Evolutionary conservation across 2,329 filamentous ascomycete species (phyloP).

Genomic region (Chaetomiaceae sp.): DNA sequence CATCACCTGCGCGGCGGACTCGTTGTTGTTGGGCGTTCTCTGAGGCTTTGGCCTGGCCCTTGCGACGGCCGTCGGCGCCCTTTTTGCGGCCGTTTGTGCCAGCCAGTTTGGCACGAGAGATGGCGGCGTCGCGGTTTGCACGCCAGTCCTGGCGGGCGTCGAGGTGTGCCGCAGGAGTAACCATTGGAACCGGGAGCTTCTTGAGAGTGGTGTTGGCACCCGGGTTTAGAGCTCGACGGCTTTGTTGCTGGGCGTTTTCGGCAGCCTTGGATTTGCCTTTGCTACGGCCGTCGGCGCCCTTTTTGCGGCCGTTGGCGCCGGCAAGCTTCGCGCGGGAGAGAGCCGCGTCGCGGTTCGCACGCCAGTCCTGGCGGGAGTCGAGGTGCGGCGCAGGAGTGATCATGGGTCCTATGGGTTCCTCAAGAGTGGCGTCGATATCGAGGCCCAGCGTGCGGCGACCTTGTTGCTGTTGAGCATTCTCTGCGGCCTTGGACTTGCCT

Average conservation of each 20-base stretch:
- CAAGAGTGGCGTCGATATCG: background rate
- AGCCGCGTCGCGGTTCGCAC: background rate
- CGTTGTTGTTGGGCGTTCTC: background rate
- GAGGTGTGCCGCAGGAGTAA: background rate
- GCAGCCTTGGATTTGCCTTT: no score
- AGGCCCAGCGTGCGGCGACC: no score
- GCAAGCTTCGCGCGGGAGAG: background rate
- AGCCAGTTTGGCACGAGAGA: background rate
- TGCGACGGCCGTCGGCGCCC: background rate
- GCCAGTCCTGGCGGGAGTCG: slow-evolving; percentile 1
- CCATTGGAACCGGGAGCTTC: background rate
- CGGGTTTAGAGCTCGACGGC: no score
- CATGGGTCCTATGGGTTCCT: background rate
- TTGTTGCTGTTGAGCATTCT: no score
- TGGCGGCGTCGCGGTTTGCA: background rate
- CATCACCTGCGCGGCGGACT: slow-evolving; percentile 11
- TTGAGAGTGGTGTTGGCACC: background rate
- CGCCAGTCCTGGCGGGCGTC: slow-evolving; percentile 2
- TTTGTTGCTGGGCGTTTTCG: no score
- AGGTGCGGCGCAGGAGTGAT: background rate
- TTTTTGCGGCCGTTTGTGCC: background rate
- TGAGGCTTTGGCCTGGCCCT: background rate
- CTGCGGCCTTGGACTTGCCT: no score
- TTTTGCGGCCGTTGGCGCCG: background rate
- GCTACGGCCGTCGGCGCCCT: background rate